Conservation (phyloP, 1,284 basidiomycete genomes). For the Stygiomarasmius scandens region DNA sequence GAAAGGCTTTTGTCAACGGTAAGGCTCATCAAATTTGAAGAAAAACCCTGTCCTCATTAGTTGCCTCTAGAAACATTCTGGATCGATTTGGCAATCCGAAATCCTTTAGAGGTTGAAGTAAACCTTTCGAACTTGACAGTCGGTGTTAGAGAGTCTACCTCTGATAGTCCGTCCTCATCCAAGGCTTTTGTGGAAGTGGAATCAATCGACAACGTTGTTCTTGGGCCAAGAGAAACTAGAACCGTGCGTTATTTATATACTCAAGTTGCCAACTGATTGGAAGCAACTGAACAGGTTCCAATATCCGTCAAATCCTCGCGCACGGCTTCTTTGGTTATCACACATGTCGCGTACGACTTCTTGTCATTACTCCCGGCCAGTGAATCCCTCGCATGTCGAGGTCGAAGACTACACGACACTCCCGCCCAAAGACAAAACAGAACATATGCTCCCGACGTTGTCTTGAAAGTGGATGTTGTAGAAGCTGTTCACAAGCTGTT, state of each 20-base stretch:
- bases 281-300: constrained; percentile 52
- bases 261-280: neutral
- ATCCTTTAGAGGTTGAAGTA: constrained; percentile 73
- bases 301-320: constrained; percentile 56
- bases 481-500: constrained; percentile 61
- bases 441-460: constrained; percentile 66
- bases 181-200: constrained; percentile 57
- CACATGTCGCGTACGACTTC: constrained; percentile 64
- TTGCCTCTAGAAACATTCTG: constrained; percentile 65
- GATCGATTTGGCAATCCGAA: constrained; percentile 68
- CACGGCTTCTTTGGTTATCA: constrained; percentile 56
- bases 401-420: constrained; percentile 71
- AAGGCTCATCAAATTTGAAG: constrained; percentile 18
- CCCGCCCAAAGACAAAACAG: constrained; percentile 63
- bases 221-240: constrained; percentile 60
- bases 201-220: constrained; percentile 54
- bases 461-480: constrained; percentile 59
- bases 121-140: constrained; percentile 64
- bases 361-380: constrained; percentile 62
- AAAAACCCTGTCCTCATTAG: constrained; percentile 4
- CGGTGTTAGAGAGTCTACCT: constrained; percentile 43
- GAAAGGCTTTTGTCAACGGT: constrained; percentile 69
- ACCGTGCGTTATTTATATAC: constrained; percentile 43
- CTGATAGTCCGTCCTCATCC: constrained; percentile 33
- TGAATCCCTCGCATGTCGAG: constrained; percentile 66